These are phyloP conservation scores for Mycena olivaceomarginata DNA, from an alignment of 768 basidiomycete species.

Conservation along the genomic window DNA sequence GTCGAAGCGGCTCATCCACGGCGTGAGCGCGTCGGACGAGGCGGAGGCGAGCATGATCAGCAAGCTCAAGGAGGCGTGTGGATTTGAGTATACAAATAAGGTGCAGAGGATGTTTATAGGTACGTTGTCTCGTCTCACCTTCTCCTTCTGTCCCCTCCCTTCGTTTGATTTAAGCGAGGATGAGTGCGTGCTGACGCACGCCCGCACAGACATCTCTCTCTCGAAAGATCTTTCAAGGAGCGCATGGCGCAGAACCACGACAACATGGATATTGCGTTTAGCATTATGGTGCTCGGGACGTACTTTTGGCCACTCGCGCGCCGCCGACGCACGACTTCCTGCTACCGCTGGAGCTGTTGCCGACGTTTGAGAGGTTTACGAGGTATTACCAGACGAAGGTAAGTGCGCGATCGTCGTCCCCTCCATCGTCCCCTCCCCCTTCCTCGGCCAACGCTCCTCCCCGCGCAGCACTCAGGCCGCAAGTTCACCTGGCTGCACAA, in stretches of 20 bases:
- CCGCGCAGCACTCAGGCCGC: constrained; percentile 91
- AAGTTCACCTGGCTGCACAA: constrained; percentile 99
- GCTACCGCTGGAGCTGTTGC: constrained; percentile 90
- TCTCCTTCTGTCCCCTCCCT: background rate
- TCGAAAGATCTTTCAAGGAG: too few relatives aligned
- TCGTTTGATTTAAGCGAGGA: too few relatives aligned
- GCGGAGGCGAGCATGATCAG: constrained; percentile 85
- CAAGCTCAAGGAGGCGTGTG: too few relatives aligned
- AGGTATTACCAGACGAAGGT: constrained; percentile 79
- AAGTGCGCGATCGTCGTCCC: too few relatives aligned
- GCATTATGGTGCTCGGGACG: constrained; percentile 87
- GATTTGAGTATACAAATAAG: too few relatives aligned
- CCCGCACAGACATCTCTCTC: constrained; percentile 82
- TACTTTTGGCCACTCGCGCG: constrained; percentile 93
- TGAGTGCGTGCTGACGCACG: background rate
- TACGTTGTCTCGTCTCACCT: constrained; percentile 52
- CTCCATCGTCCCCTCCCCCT: constrained; percentile 45
- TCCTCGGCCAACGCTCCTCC: too few relatives aligned
- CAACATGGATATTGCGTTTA: too few relatives aligned
- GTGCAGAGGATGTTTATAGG: constrained; percentile 98
- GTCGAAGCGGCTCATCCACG: constrained; percentile 93
- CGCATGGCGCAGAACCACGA: too few relatives aligned
- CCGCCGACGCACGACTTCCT: constrained; percentile 89
- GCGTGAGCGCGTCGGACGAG: constrained; percentile 96
- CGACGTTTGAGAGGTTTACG: constrained; percentile 93